Evolutionary conservation across 2,329 filamentous ascomycete species (phyloP).

Genomic region (Microascus cirrosus): DNA sequence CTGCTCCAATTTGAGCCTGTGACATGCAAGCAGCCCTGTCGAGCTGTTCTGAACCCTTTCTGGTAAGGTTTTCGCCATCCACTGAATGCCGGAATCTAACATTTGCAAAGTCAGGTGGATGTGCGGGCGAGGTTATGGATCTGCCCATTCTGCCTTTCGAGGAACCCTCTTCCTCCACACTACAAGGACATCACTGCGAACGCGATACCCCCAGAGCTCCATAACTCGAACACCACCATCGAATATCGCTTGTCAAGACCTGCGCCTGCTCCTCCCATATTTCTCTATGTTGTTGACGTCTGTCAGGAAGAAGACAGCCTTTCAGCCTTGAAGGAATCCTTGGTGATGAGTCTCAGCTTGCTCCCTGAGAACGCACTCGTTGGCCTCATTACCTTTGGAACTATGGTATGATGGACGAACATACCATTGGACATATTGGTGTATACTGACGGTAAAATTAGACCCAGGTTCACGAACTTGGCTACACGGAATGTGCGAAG

Average conservation of each 20-base stretch:
- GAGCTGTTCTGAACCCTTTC: slow-evolving; percentile 92
- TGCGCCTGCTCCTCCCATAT: slow-evolving; percentile 77
- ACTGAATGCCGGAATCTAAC: slow-evolving; percentile 7
- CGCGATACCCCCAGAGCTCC: slow-evolving; percentile 72
- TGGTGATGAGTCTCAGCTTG: slow-evolving; percentile 76
- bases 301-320: slow-evolving; percentile 84
- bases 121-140: slow-evolving; percentile 78
- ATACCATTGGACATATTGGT: not conserved
- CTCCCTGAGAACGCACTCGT: slow-evolving; percentile 74
- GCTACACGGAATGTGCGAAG: slow-evolving; percentile 95
- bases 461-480: slow-evolving; percentile 95
- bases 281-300: slow-evolving; percentile 78
- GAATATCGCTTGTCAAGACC: slow-evolving; percentile 74
- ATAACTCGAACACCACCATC: slow-evolving; percentile 77
- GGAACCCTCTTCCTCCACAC: slow-evolving; percentile 72
- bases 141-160: slow-evolving; percentile 76
- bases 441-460: slow-evolving; percentile 22
- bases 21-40: slow-evolving; percentile 90
- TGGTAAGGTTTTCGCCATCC: slow-evolving; percentile 50
- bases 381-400: slow-evolving; percentile 78
- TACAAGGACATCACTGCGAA: slow-evolving; percentile 85
- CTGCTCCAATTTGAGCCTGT: slow-evolving; percentile 93
- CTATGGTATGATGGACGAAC: slow-evolving; percentile 53
- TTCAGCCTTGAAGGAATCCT: slow-evolving; percentile 71
- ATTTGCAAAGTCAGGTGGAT: slow-evolving; percentile 58